These are phyloP conservation scores for Suillus spraguei DNA, from an alignment of 768 basidiomycete genomes.

Conservation along the genomic window DNA sequence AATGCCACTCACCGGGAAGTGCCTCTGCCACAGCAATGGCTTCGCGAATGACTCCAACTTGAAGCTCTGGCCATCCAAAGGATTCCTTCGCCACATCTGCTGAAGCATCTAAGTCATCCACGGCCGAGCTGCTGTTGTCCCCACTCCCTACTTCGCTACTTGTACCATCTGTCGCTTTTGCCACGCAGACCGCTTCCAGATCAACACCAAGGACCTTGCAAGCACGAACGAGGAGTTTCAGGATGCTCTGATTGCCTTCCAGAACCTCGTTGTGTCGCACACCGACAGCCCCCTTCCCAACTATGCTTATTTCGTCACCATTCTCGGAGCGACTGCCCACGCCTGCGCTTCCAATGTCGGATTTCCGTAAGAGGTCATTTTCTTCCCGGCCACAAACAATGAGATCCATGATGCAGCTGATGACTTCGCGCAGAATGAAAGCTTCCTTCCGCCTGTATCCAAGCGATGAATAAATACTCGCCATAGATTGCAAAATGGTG, in stretches of 20 bases:
- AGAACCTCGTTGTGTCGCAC: constrained; percentile 72
- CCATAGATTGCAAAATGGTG: constrained; percentile 65
- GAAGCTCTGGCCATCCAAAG: constrained; percentile 94
- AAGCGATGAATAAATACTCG: constrained; percentile 76
- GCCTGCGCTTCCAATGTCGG: constrained; percentile 39
- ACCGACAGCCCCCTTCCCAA: constrained; percentile 58
- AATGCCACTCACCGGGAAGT: constrained; percentile 68
- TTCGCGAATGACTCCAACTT: constrained; percentile 91
- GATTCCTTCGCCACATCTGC: constrained; percentile 44
- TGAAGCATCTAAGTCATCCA: constrained; percentile 37
- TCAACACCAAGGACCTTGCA: constrained; percentile 83
- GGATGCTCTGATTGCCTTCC: constrained; percentile 82
- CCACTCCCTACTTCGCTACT: constrained; percentile 19
- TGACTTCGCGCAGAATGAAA: constrained; percentile 81
- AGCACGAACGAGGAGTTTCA: constrained; percentile 71
- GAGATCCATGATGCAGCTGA: constrained; percentile 83
- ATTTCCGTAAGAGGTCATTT: constrained; percentile 49
- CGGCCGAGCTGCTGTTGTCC: constrained; percentile 20
- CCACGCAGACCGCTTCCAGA: constrained; percentile 67
- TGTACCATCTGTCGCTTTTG: constrained; percentile 29
- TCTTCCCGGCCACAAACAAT: constrained; percentile 86
- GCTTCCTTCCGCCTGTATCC: constrained; percentile 90
- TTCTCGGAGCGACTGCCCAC: constrained; percentile 49
- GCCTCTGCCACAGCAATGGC: constrained; percentile 91
- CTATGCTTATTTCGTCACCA: constrained; percentile 26